Base-by-base conservation (phyloP, 768 basidiomycete genomes). In the Hygrophorus russula region DNA sequence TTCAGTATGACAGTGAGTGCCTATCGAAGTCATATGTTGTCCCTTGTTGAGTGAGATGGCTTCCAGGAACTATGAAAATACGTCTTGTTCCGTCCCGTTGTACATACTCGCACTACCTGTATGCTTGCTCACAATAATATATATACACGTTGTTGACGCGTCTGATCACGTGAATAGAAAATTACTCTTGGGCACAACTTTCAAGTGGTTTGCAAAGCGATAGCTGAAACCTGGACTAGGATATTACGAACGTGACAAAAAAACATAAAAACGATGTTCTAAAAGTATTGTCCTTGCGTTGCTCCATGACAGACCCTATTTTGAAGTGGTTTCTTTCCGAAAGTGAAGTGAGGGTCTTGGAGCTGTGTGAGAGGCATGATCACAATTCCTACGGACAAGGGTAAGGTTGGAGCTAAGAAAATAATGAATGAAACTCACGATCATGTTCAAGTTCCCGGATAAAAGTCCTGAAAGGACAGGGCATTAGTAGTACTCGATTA, bases 361-460 rank as follows among this genome's bases (percentile, higher is more conserved):
- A 41, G 14, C 39, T 6, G 9, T 31, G 41, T 42, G 29, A 5
- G n/a, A 14, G 19, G 5, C 24, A n/a, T 2, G 2, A 33, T 45
- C 30, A 45, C 27, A 45, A 32, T 45, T 45, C 44, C 44, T 45
- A 14, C 18, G 17, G 14, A n/a, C 24, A 19, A 7, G 19, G 9
- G 17, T 13, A 14, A 39, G 13, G 12, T 4, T n/a, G 31, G 4
- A 6, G 30, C 11, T 5, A 34, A 32, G 12, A 17, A n/a, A 19
- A 32, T 32, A 20, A 7, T 14, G 3, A 12, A 9, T 14, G 20
- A 9, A 24, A 60, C 69, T 42, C 53, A 73, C 80, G 56, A 81
- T 89, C 78, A 89, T 84, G 57, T 77, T 82, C 60, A 91, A 64
- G 64, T 86, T 89, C 49, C 89, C 87, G 35, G 87, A 87, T 38